phyloP scores from a whole-genome alignment of 2,329 filamentous ascomycete genomes.

The Sordariomycetes sp. region DNA sequence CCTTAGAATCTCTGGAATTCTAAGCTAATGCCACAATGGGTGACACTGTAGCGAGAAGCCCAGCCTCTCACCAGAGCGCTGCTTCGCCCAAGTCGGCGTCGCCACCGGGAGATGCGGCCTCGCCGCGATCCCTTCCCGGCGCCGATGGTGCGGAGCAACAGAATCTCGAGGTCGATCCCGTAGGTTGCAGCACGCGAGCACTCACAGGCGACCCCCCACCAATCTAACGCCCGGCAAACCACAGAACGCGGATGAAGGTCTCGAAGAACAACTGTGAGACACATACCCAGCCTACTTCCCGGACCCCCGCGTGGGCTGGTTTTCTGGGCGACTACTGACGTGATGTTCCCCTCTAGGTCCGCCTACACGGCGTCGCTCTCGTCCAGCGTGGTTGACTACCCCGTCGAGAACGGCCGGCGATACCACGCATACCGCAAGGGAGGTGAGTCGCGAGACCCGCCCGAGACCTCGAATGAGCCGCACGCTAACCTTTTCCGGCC shows the following conservation, averaged over 20 bases:
- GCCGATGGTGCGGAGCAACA: neutral
- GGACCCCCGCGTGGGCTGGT: neutral
- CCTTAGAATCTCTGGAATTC: no score
- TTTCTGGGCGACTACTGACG: neutral
- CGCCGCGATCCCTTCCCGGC: neutral
- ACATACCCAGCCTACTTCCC: neutral
- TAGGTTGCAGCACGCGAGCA: neutral
- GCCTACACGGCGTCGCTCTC: constrained; percentile 11
- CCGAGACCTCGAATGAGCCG: neutral
- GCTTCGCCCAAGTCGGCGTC: neutral
- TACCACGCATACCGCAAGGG: constrained; percentile 26
- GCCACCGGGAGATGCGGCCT: neutral
- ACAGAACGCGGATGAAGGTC: neutral
- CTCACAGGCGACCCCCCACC: neutral
- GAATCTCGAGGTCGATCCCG: neutral
- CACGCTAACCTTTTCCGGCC: neutral
- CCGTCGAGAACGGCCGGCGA: constrained; percentile 27
- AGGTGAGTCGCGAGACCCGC: neutral
- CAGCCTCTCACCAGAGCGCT: neutral
- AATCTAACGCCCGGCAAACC: neutral
- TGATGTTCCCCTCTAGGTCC: neutral
- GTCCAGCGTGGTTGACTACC: constrained; percentile 21
- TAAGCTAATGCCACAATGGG: no score
- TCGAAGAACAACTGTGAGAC: neutral
- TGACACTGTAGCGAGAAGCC: no score